Conservation (phyloP, 164 flowering plant genomes). For the Tetracentron sinense region DNA sequence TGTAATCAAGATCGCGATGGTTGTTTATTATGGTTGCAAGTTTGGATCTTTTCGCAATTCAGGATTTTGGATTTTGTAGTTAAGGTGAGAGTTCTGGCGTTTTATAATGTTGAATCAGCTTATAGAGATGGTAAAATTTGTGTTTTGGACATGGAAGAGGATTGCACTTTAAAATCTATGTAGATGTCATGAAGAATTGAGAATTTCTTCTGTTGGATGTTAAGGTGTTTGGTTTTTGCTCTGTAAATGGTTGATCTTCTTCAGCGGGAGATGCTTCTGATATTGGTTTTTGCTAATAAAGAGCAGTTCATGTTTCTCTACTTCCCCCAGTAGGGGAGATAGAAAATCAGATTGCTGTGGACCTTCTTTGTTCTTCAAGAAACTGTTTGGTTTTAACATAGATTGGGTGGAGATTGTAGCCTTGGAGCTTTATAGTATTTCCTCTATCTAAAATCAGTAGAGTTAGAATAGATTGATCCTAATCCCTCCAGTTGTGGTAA, state of each 20-base stretch:
- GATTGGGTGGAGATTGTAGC: too few species aligned
- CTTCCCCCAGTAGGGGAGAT: slow-evolving; percentile 19
- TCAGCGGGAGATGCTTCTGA: slow-evolving; percentile 32
- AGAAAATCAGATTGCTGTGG: slow-evolving; percentile 25
- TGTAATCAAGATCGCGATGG: slow-evolving; percentile 13
- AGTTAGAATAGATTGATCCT: slow-evolving; percentile 14
- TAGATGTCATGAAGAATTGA: slow-evolving; percentile 12
- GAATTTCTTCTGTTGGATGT: too few species aligned
- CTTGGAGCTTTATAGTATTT: too few species aligned
- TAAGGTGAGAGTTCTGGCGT: slow-evolving; percentile 13
- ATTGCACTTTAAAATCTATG: slow-evolving; percentile 30
- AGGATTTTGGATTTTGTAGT: slow-evolving; percentile 18
- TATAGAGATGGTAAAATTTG: slow-evolving; percentile 13
- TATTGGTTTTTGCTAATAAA: slow-evolving; percentile 16
- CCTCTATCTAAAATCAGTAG: slow-evolving; percentile 5
- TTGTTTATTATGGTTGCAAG: slow-evolving; percentile 19
- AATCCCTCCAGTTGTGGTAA: neutral
- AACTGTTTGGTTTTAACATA: too few species aligned
- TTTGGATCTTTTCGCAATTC: slow-evolving; percentile 20
- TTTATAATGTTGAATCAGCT: too few species aligned
- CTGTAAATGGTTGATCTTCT: slow-evolving; percentile 7
- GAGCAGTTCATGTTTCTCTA: slow-evolving; percentile 29
- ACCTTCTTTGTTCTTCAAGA: too few species aligned
- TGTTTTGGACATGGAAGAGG: slow-evolving; percentile 51
- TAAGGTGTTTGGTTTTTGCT: slow-evolving; percentile 11